Base-by-base conservation (phyloP, 352 stramenopile species). In the Pseudoperonospora humuli region DNA sequence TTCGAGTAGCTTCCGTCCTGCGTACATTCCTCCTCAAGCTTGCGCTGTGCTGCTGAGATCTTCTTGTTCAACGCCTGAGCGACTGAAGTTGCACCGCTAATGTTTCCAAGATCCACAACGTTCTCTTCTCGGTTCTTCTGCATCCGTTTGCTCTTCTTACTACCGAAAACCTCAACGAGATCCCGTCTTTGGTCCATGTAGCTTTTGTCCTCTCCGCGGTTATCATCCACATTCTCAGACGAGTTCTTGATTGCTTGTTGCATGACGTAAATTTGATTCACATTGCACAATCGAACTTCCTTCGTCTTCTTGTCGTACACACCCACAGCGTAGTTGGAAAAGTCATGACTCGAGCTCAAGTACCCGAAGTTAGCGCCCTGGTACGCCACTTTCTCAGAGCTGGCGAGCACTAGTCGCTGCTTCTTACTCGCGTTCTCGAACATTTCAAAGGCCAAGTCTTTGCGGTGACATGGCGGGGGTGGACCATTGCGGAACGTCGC, bases 351-450 rank as follows among this genome's bases (percentile, higher is more conserved):
- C 5, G 76, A 54, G 34, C 72, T 70, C 26, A 86, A 56, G 62
- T 92, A 87, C 39, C 79, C 79, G 53, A 92, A 92, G 57, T 92
- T 92, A 37, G 79, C 79, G 31, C 72, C 79, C 45, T 92, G 79
- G 49, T 89, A 92, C 57, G 73, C 74, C 39, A 92, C 72, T 42
- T 82, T 86, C 31, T 92, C 75, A 2, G 70, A 81, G 37, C 69
- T 86, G 17, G 79, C 65, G 17, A 92, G 60, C 33, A 92, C 76
- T 18, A 92, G 55, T 18, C 75, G 75, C 53, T 88, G 73, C 58
- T 92, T 92, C 57, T 89, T 92, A 17, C 57, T 57, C 1, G 66
- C 32, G 47, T 92, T 84, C 57, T 92, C 76, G 50, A 84, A 92
- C 54, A 92, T 57, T 37, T 89, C 73, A 44, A 88, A 87, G 31